Evolutionary conservation across 2,329 filamentous ascomycete species (phyloP), one percentile per base, ranked within the genome.

Genomic region (Coniochaeta sp.): DNA sequence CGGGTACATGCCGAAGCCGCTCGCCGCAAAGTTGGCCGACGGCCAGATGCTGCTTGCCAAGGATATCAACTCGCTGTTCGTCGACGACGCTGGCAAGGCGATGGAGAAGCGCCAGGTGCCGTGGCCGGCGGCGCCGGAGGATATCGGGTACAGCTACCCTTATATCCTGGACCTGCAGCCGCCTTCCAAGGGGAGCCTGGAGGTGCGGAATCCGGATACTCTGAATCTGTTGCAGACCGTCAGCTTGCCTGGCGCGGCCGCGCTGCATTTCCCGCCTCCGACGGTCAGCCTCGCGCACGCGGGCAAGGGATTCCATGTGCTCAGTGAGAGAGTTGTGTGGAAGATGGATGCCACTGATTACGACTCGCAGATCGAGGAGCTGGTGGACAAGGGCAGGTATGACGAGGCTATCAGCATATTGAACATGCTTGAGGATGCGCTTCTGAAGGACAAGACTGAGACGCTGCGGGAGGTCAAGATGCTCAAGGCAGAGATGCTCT

Each of bases 331-430:
- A 52, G 89, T 84, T 36, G 90, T 99, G 40, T 99, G 95, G 95
- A 89, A 95, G 67, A 98, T 99, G 95, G 90, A 88, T 64, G 90
- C 93, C 3, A 86, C 93, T 40, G 89, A 93, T 65, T 99, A 99
- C 70, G 91, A 96, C 71, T 86, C 87, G 2, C 95, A 99, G 70
- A 86, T 98, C 24, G 85, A 92, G 62, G 86, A 95, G 65, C 81
- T 99, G 28, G 86, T 96, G 1, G 82, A 87, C 22, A 84, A 83
- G 62, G 85, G 82, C 10, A 83, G 85, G 62, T 90, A 93, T 59
- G 93, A 99, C 67, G 96, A 99, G 74, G 93, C 93, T 0, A 89
- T 98, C 63, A 97, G 92, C 69, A 78, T 99, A 9, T 78, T 98
- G 7, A 82, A 84, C 56, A 92, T 97, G 86, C 83, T 99, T 0